Conservation (phyloP, 371 early-diverging fungal species). For the Globomyces sp. region DNA sequence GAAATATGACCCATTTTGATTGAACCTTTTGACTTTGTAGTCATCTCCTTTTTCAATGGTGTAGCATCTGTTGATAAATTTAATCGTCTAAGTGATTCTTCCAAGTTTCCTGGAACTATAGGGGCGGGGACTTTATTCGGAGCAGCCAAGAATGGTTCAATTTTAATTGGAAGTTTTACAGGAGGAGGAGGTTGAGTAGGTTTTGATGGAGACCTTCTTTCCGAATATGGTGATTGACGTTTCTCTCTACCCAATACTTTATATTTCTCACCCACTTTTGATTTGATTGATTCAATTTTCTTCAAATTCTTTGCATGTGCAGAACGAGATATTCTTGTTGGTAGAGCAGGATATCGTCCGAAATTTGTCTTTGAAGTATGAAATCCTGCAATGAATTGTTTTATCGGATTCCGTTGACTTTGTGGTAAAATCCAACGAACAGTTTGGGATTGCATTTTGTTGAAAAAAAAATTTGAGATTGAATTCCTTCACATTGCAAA, state of each 20-base stretch:
- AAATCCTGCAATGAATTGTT: neutral
- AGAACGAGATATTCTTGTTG: slow-evolving; percentile 26
- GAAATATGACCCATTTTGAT: neutral
- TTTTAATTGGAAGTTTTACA: slow-evolving; percentile 6
- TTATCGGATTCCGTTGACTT: too few relatives aligned
- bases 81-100: slow-evolving; percentile 20
- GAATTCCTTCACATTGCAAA: too few relatives aligned
- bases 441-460: too few relatives aligned
- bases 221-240: slow-evolving; percentile 27
- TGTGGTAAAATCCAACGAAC: too few relatives aligned
- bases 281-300: slow-evolving; percentile 24
- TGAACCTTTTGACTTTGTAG: neutral
- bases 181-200: slow-evolving; percentile 19
- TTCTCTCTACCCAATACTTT: slow-evolving; percentile 29
- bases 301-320: slow-evolving; percentile 23
- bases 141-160: neutral
- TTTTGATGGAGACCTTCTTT: slow-evolving; percentile 21
- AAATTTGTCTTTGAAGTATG: neutral
- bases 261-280: slow-evolving; percentile 30
- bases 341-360: slow-evolving; percentile 18
- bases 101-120: slow-evolving; percentile 26
- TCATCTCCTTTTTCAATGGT: slow-evolving; percentile 9
- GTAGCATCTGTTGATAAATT: neutral
- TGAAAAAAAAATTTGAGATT: too few relatives aligned
- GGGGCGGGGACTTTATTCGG: slow-evolving; percentile 10